Conservation (phyloP, 345 rosid species). For the Corymbia maculata region DNA sequence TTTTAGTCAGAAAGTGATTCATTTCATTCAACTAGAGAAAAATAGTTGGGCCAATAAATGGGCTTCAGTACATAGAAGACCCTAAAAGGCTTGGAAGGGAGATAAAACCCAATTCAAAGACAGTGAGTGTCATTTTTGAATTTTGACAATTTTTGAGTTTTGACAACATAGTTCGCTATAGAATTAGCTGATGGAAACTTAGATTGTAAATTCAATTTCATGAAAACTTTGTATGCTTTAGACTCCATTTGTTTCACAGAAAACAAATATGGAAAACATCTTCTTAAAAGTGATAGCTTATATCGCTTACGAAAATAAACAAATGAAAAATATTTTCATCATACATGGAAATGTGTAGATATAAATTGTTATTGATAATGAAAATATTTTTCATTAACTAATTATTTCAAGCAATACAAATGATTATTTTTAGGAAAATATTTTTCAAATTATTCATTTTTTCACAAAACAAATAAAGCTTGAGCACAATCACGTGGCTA, state of each 20-base stretch:
- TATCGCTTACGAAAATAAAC: no score
- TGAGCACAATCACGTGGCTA: background rate
- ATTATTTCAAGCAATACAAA: background rate
- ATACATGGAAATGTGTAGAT: fast-evolving
- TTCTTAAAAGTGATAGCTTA: no score
- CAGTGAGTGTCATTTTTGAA: background rate
- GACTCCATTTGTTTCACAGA: fast-evolving
- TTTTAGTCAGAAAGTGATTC: background rate
- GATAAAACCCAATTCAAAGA: background rate
- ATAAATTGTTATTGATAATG: background rate
- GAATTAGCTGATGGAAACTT: no score
- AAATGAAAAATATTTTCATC: background rate
- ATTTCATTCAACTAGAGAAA: no score
- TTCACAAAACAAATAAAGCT: background rate
- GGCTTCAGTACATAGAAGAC: background rate
- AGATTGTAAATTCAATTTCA: background rate
- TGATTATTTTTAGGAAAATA: fast-evolving
- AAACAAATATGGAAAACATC: no score
- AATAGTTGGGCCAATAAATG: background rate
- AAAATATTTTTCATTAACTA: no score
- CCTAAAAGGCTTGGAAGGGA: background rate
- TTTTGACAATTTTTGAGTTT: background rate
- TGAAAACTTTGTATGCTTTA: background rate
- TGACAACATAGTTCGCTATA: background rate
- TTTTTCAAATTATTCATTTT: no score